Evolutionary conservation across 257 asterid species (phyloP).

Genomic region (Galeopsis tetrahit): DNA sequence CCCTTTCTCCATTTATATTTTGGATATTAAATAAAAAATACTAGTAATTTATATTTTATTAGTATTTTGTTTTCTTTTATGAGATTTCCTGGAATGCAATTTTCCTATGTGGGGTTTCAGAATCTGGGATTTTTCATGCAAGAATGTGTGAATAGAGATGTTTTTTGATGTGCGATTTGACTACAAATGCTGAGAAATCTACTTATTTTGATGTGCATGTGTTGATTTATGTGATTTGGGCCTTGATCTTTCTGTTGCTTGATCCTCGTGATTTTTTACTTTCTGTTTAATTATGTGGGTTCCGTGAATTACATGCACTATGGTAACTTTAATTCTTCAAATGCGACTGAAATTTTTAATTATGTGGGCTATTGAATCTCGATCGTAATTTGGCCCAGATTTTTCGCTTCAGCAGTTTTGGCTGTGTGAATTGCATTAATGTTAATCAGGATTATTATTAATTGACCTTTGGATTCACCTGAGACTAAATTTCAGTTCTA

Average conservation of each 20-base stretch:
- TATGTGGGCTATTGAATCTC: conserved; percentile 13
- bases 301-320: conserved; percentile 37
- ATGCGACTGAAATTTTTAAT: conserved; percentile 21
- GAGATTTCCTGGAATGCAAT: conserved; percentile 39
- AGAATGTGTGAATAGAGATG: conserved; percentile 29
- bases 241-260: conserved; percentile 42
- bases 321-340: conserved; percentile 5
- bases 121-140: conserved; percentile 41
- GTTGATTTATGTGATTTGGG: conserved; percentile 41
- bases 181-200: conserved; percentile 41
- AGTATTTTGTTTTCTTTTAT: neutral
- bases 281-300: conserved; percentile 23
- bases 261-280: conserved; percentile 38
- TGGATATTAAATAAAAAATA: neutral
- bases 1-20: conserved; percentile 37
- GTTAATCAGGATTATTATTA: conserved; percentile 12
- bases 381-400: conserved; percentile 17
- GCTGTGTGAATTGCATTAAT: neutral
- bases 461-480: conserved; percentile 1
- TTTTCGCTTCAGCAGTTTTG: conserved; percentile 10
- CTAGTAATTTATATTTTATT: conserved; percentile 16
- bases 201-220: conserved; percentile 48
- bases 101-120: conserved; percentile 36
- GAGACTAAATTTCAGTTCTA: conserved; percentile 3
- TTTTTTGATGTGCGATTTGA: conserved; percentile 48